Conservation (phyloP, 805 yeast species). For the Novakomyces olei region DNA sequence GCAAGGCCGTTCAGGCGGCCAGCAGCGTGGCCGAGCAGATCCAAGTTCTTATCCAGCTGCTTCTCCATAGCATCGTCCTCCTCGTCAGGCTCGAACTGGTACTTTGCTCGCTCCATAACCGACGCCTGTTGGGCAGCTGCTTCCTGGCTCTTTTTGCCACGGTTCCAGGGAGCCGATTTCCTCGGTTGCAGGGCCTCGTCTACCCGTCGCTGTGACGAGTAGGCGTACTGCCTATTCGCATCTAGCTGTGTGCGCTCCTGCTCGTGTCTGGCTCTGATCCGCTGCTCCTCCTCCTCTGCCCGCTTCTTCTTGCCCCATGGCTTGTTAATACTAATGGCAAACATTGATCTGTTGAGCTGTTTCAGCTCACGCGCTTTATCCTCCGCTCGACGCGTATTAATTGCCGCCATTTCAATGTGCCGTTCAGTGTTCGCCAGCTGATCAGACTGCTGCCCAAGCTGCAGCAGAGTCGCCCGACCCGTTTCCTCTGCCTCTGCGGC, state of each 20-base stretch:
- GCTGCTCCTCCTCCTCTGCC: conserved; percentile 49
- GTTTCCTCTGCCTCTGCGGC: conserved; percentile 52
- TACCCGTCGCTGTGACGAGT: conserved; percentile 46
- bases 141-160: conserved; percentile 14
- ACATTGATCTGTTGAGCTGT: conserved; percentile 56
- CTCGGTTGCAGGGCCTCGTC: conserved; percentile 22
- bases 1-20: conserved; percentile 55
- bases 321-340: conserved; percentile 59
- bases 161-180: conserved; percentile 9
- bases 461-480: conserved; percentile 66
- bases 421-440: conserved; percentile 59
- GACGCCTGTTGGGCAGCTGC: conserved; percentile 32
- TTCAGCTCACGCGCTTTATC: conserved; percentile 61
- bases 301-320: conserved; percentile 75
- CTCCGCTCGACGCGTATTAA: conserved; percentile 64
- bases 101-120: conserved; percentile 38
- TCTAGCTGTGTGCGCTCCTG: conserved; percentile 43
- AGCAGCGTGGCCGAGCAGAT: conserved; percentile 48
- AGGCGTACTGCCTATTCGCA: conserved; percentile 33
- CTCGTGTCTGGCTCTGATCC: conserved; percentile 36
- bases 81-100: conserved; percentile 69
- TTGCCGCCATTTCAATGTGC: conserved; percentile 51
- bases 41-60: conserved; percentile 65
- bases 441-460: conserved; percentile 87
- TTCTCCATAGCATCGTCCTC: conserved; percentile 87